Evolutionary conservation across 441 rosid species (phyloP).

Genomic region (Mallotus japonicus): DNA sequence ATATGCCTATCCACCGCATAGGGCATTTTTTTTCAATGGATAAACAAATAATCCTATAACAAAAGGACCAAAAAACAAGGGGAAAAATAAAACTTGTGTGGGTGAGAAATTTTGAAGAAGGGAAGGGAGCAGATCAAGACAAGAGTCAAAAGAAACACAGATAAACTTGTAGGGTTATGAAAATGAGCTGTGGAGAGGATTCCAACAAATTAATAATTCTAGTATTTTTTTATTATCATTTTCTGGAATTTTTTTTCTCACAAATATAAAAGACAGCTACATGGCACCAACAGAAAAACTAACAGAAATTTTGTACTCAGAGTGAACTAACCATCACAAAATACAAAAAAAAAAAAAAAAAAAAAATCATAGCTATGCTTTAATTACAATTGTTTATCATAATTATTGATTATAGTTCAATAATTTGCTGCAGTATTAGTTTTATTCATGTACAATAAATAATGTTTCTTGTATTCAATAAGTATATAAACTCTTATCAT

Average conservation of each 20-base stretch:
- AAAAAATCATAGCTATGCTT: neutral
- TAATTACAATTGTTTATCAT: too few relatives aligned
- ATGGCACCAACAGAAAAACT: constrained; percentile 3
- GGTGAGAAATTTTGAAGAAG: neutral
- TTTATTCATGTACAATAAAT: too few relatives aligned
- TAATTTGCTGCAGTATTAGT: too few relatives aligned
- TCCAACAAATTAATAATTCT: neutral
- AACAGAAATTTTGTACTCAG: neutral
- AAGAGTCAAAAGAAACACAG: neutral
- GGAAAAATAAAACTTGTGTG: neutral
- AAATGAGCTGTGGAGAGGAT: constrained; percentile 21
- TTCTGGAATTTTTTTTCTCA: neutral
- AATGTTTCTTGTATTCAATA: too few relatives aligned
- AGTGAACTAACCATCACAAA: neutral
- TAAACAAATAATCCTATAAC: too few relatives aligned
- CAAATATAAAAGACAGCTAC: constrained; percentile 6
- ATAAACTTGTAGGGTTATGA: constrained; percentile 20
- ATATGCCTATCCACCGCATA: too few relatives aligned
- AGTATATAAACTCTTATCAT: too few relatives aligned
- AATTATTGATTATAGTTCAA: too few relatives aligned
- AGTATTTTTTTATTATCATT: neutral
- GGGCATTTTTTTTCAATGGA: too few relatives aligned
- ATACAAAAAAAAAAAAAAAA: neutral
- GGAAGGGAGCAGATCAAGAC: constrained; percentile 12
- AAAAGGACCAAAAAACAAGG: too few relatives aligned